phyloP scores from a whole-genome alignment of 2,329 filamentous ascomycete species.

The Aquanectria penicillioides region DNA sequence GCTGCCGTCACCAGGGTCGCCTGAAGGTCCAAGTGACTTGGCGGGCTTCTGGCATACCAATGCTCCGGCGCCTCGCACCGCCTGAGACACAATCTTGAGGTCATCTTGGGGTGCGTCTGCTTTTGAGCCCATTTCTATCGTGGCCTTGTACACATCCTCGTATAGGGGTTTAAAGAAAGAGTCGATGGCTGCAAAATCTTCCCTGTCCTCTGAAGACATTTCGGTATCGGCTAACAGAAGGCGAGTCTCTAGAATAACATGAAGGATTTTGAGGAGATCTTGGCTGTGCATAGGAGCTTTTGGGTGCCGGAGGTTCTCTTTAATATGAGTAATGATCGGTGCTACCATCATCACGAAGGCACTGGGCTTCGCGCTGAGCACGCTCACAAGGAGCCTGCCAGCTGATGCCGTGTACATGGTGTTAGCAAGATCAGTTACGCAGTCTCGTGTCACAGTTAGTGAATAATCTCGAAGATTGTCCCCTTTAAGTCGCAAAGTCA shows the following conservation, averaged over 20 bases:
- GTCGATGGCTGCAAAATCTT: constrained; percentile 50
- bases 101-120: constrained; percentile 48
- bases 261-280: constrained; percentile 62
- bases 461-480: constrained; percentile 58
- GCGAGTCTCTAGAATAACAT: constrained; percentile 60
- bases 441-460: constrained; percentile 61
- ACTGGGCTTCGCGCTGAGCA: constrained; percentile 58
- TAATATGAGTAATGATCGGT: constrained; percentile 59
- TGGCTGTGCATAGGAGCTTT: constrained; percentile 61
- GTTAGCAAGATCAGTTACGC: constrained; percentile 63
- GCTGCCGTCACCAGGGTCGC: neutral
- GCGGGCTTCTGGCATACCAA: constrained; percentile 54
- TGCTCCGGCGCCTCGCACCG: constrained; percentile 57
- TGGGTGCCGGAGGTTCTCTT: constrained; percentile 60
- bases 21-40: constrained; percentile 18
- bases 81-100: constrained; percentile 53
- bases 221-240: constrained; percentile 49
- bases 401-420: constrained; percentile 62
- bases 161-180: constrained; percentile 54
- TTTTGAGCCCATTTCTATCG: constrained; percentile 46
- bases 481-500: constrained; percentile 57
- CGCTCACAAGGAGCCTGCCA: constrained; percentile 62
- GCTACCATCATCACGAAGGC: constrained; percentile 61
- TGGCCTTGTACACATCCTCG: constrained; percentile 53
- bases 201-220: constrained; percentile 49